These are phyloP conservation scores for Tarenaya hassleriana DNA, from an alignment of 345 rosid species.

Conservation along the genomic window DNA sequence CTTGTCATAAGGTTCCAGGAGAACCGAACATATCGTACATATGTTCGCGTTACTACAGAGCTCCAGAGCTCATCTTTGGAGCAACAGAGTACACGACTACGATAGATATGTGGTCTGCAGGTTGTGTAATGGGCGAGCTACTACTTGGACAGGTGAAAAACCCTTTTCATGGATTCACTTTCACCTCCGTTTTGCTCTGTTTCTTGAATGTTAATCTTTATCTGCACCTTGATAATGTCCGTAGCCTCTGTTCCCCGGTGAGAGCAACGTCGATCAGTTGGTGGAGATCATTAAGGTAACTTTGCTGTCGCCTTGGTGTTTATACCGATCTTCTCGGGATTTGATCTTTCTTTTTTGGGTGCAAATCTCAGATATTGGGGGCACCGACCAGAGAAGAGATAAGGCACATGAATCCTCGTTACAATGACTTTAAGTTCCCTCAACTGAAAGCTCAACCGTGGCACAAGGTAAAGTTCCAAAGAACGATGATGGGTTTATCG, in stretches of 20 bases:
- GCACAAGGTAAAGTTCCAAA: conserved; percentile 59
- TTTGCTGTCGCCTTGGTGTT: background rate
- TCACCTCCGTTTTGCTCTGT: background rate
- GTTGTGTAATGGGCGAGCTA: conserved; percentile 89
- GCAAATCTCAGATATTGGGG: conserved; percentile 63
- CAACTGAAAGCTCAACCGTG: conserved; percentile 94
- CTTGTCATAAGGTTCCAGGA: conserved; percentile 60
- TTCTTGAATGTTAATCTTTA: background rate
- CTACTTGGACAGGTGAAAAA: conserved; percentile 66
- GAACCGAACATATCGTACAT: conserved; percentile 89
- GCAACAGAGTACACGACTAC: conserved; percentile 77
- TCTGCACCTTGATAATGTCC: conserved; percentile 19
- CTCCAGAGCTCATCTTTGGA: conserved; percentile 94
- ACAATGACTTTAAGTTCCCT: conserved; percentile 81
- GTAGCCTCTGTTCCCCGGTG: conserved; percentile 90
- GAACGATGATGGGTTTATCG: background rate
- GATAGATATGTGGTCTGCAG: conserved; percentile 91
- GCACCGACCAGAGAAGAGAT: conserved; percentile 94
- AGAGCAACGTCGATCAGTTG: conserved; percentile 83
- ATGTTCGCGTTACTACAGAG: conserved; percentile 92
- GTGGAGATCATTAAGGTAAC: conserved; percentile 87
- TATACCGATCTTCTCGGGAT: background rate
- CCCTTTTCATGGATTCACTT: background rate
- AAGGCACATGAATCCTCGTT: conserved; percentile 90
- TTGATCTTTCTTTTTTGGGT: background rate